phyloP scores from a whole-genome alignment of 2,329 filamentous ascomycete genomes.

The Fusarium sp. region DNA sequence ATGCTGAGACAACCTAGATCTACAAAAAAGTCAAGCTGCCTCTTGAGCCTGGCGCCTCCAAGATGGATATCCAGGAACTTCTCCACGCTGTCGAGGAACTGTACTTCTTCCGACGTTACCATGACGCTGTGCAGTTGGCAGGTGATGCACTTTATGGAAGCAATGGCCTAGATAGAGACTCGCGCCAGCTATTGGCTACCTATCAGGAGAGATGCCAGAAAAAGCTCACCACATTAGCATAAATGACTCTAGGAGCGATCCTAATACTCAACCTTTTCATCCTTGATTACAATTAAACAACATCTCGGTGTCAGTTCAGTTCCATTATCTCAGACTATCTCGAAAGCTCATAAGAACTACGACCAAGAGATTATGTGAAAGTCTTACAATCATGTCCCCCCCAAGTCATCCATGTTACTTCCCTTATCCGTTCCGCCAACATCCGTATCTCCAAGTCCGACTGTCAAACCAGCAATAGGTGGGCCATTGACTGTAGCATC shows the following conservation, averaged over 20 bases:
- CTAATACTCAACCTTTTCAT: background rate
- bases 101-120: slow-evolving; percentile 67
- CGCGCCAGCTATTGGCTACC: slow-evolving; percentile 55
- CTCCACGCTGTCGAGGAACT: slow-evolving; percentile 72
- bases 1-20: slow-evolving; percentile 55
- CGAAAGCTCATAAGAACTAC: background rate
- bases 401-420: background rate
- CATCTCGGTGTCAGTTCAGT: slow-evolving; percentile 6
- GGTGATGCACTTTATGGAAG: slow-evolving; percentile 52
- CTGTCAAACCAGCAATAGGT: background rate
- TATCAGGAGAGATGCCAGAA: slow-evolving; percentile 62
- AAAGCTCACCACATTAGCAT: slow-evolving; percentile 45
- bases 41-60: slow-evolving; percentile 56
- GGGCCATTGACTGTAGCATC: background rate
- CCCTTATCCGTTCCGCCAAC: background rate
- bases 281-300: background rate
- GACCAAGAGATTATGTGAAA: slow-evolving; percentile 8
- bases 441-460: slow-evolving; percentile 11
- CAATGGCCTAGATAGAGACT: slow-evolving; percentile 61
- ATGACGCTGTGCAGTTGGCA: slow-evolving; percentile 62
- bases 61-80: slow-evolving; percentile 65
- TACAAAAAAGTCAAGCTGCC: slow-evolving; percentile 61
- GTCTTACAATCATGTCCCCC: slow-evolving; percentile 25
- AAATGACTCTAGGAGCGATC: background rate
- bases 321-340: slow-evolving; percentile 6